Percentiles rank a stretch among this genome's conserved stretches.
phyloP scores from a whole-genome alignment of 345 rosid species.

The Pseudoturritis turrita region DNA sequence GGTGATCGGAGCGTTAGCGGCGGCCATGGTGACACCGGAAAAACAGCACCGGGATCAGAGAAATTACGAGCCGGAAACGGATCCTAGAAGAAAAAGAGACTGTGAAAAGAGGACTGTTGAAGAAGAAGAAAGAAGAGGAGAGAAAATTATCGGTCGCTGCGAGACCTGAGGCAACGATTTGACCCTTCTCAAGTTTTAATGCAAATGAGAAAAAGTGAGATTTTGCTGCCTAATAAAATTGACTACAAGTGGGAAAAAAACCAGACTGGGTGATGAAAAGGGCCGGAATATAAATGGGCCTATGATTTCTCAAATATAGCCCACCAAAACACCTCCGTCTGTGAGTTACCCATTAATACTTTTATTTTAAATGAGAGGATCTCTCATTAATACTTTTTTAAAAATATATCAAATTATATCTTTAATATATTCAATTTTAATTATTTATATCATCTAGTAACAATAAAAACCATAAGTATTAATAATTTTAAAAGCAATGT shows the following conservation, averaged over 20 bases:
- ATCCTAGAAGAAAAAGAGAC: background rate
- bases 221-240: background rate
- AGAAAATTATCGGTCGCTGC: background rate
- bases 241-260: background rate
- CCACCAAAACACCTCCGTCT: no score
- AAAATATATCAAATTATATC: no score
- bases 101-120: background rate
- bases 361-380: no score
- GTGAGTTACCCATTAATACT: no score
- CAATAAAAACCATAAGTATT: no score
- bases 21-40: no score
- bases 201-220: background rate
- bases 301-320: background rate
- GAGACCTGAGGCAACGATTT: background rate
- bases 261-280: background rate
- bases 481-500: no score
- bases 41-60: background rate
- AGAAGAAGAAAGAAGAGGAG: background rate
- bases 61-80: background rate
- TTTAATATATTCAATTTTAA: no score
- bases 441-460: no score
- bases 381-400: no score
- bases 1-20: no score
- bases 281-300: background rate
- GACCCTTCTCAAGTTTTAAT: background rate